These are phyloP conservation scores for Claviceps maximensis DNA, from an alignment of 2,329 filamentous ascomycete genomes.

Conservation along the genomic window DNA sequence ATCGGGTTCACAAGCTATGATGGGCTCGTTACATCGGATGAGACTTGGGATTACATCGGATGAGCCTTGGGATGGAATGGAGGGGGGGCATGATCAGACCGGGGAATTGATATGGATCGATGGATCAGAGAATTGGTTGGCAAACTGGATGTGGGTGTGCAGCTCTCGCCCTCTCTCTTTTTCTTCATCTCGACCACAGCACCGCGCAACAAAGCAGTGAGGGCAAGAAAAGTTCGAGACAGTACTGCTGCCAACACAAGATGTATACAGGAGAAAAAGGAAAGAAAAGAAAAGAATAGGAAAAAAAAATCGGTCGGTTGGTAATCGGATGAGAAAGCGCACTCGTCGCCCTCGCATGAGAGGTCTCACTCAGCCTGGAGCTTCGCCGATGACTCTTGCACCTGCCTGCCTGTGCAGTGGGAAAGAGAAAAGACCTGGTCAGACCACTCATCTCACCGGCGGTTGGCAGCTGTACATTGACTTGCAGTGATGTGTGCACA, in stretches of 20 bases:
- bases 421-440: not conserved
- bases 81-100: not conserved
- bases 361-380: not conserved
- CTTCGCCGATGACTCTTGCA: not conserved
- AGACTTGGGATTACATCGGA: not conserved
- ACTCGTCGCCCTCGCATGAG: not conserved
- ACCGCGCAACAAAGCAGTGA: too few relatives aligned
- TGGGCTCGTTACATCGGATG: not conserved
- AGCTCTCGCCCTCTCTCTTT: not conserved
- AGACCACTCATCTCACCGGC: not conserved
- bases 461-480: not conserved
- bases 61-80: not conserved
- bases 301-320: not conserved
- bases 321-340: not conserved
- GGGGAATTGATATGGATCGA: not conserved
- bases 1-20: not conserved
- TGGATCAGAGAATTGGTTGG: not conserved
- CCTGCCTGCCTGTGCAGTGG: not conserved
- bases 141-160: not conserved
- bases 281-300: too few relatives aligned
- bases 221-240: too few relatives aligned
- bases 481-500: too few relatives aligned
- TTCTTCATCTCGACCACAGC: too few relatives aligned
- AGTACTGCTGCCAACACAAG: too few relatives aligned
- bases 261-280: too few relatives aligned